Conservation (phyloP, 2,329 filamentous ascomycete genomes). For the Alternaria longipes region DNA sequence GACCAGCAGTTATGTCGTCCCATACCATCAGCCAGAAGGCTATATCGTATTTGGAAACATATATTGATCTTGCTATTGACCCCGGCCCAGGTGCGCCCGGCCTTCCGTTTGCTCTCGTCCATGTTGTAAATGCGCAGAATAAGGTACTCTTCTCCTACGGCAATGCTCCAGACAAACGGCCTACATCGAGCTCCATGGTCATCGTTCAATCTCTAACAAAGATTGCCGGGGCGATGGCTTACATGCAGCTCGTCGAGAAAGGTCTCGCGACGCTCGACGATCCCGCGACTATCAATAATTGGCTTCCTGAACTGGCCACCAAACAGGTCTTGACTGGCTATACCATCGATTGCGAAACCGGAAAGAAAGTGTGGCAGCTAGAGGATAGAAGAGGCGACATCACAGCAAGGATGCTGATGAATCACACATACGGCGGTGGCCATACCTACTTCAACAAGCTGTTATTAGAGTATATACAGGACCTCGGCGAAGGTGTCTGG, state of each 20-base stretch:
- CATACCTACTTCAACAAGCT: conserved; percentile 49
- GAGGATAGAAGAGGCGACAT: conserved; percentile 25
- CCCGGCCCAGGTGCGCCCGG: neutral
- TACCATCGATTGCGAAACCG: conserved; percentile 2
- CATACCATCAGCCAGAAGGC: neutral
- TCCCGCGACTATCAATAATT: conserved; percentile 16
- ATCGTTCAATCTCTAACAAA: conserved; percentile 36
- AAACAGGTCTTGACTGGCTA: conserved; percentile 19
- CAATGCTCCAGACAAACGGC: conserved; percentile 20
- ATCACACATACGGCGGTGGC: conserved; percentile 59
- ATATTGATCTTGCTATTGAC: neutral
- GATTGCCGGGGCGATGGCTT: conserved; percentile 34
- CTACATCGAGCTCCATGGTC: conserved; percentile 24
- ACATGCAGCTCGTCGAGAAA: conserved; percentile 37
- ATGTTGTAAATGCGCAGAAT: neutral
- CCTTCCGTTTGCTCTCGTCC: neutral
- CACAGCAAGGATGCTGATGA: conserved; percentile 53
- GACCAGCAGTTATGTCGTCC: neutral
- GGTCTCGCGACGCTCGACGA: conserved; percentile 30
- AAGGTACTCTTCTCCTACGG: neutral
- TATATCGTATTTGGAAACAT: neutral
- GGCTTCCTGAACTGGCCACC: neutral
- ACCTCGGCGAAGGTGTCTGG: conserved; percentile 16
- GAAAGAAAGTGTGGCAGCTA: conserved; percentile 21
- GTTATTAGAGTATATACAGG: conserved; percentile 37